phyloP scores from a whole-genome alignment of 495 filamentous ascomycete genomes.

The Annulohypoxylon moriforme region DNA sequence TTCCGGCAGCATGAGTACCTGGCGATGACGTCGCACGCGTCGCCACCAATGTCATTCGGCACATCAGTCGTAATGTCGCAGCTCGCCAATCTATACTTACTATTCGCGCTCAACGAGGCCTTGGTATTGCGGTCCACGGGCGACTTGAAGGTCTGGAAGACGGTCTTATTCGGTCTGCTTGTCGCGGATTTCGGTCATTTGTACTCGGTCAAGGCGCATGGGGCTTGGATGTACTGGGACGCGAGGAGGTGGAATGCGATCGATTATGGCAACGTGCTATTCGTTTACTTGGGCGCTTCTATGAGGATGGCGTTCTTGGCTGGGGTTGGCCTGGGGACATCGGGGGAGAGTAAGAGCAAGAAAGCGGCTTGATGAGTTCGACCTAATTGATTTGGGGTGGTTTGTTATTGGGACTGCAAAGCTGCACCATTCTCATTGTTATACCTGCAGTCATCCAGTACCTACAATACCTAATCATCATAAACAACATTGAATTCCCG shows the following conservation, averaged over 20 bases:
- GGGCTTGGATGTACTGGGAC: constrained; percentile 66
- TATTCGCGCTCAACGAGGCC: constrained; percentile 77
- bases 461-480: neutral
- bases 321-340: constrained; percentile 59
- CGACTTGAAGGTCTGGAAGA: constrained; percentile 72
- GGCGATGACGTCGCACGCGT: constrained; percentile 63
- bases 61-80: constrained; percentile 70
- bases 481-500: neutral
- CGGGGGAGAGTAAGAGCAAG: constrained; percentile 20
- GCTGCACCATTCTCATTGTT: no score
- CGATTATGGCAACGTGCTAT: constrained; percentile 71
- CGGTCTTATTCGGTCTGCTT: constrained; percentile 68
- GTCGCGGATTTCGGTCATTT: constrained; percentile 77
- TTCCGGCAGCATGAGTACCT: constrained; percentile 69
- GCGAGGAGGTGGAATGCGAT: constrained; percentile 70
- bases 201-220: constrained; percentile 64
- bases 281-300: constrained; percentile 69
- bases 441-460: no score
- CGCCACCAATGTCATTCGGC: constrained; percentile 54
- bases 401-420: neutral
- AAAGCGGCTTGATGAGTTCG: constrained; percentile 11
- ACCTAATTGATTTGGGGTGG: neutral
- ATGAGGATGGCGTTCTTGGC: constrained; percentile 67
- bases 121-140: constrained; percentile 71
- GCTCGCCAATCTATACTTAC: constrained; percentile 72